phyloP scores from a whole-genome alignment of 208 protist species.

The Pavlovales sp. region DNA sequence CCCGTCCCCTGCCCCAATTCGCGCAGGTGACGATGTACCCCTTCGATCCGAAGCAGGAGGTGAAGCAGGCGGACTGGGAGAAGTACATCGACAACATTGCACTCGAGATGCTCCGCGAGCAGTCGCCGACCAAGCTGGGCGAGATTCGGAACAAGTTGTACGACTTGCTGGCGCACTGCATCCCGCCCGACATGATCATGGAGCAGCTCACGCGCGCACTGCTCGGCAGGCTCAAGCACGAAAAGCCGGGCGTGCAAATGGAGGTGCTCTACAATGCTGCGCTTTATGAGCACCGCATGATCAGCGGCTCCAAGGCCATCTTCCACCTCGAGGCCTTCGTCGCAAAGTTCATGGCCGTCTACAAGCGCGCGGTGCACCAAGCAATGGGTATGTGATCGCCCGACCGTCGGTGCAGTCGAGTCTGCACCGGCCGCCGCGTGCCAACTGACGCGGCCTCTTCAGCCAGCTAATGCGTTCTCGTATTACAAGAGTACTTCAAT shows the following conservation, averaged over 20 bases:
- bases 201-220: neutral
- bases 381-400: too few relatives aligned
- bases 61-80: slow-evolving; percentile 89
- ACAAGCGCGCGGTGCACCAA: too few relatives aligned
- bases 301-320: slow-evolving; percentile 88
- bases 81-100: slow-evolving; percentile 83
- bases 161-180: slow-evolving; percentile 95
- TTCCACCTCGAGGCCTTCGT: slow-evolving; percentile 98
- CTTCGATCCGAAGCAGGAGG: slow-evolving; percentile 51
- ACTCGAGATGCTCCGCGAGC: slow-evolving; percentile 80
- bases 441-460: too few relatives aligned
- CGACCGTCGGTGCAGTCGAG: too few relatives aligned
- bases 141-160: slow-evolving; percentile 91
- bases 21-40: slow-evolving; percentile 46
- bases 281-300: slow-evolving; percentile 83
- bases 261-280: slow-evolving; percentile 41
- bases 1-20: slow-evolving; percentile 68
- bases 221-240: neutral
- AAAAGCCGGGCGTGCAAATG: neutral
- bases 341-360: slow-evolving; percentile 78
- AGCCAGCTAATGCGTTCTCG: too few relatives aligned
- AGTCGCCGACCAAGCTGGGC: slow-evolving; percentile 75
- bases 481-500: too few relatives aligned
- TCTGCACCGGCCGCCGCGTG: too few relatives aligned
- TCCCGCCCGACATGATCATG: slow-evolving; percentile 75